Evolutionary conservation across 164 flowering plant species (phyloP).

Genomic region (Piper longum): DNA sequence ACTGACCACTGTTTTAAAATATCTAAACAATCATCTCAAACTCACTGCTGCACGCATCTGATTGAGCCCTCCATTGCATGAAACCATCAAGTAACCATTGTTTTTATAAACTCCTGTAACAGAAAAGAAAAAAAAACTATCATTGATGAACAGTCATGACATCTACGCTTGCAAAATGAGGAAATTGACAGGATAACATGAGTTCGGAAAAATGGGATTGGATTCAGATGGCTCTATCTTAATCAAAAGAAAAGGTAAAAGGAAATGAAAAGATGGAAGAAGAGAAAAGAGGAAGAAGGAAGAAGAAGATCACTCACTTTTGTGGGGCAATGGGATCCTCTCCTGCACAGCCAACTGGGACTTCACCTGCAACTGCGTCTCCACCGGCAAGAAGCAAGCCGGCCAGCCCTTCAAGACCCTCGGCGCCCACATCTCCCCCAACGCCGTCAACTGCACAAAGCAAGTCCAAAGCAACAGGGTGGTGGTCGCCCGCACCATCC

Average conservation of each 20-base stretch:
- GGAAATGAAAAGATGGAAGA: not conserved
- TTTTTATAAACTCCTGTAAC: slow-evolving; percentile 69
- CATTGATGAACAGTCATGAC: too few relatives aligned
- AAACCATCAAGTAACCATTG: slow-evolving; percentile 89
- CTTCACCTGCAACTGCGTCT: slow-evolving; percentile 9
- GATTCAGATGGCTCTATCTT: too few relatives aligned
- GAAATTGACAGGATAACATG: too few relatives aligned
- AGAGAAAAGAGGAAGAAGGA: not conserved
- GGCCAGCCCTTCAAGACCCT: slow-evolving; percentile 87
- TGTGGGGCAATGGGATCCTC: slow-evolving; percentile 16
- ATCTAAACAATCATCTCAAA: not conserved
- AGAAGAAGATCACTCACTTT: slow-evolving; percentile 13
- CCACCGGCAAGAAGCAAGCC: slow-evolving; percentile 35
- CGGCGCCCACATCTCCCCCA: slow-evolving; percentile 77
- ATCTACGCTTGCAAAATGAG: too few relatives aligned
- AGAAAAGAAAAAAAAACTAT: too few relatives aligned
- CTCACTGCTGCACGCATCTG: slow-evolving; percentile 91
- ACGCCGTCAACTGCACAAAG: slow-evolving; percentile 59
- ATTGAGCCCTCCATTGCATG: slow-evolving; percentile 91
- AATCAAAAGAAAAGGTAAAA: too few relatives aligned
- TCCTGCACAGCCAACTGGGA: slow-evolving; percentile 9
- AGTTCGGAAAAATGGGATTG: too few relatives aligned
- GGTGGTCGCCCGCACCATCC: slow-evolving; percentile 81
- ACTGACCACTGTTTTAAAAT: too few relatives aligned
- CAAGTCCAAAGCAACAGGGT: slow-evolving; percentile 79